A percentile compares a stretch with the other conserved stretches of the same genome.
Conservation (phyloP, 2,329 filamentous ascomycete species). For the Trichoderma pleuroti region DNA sequence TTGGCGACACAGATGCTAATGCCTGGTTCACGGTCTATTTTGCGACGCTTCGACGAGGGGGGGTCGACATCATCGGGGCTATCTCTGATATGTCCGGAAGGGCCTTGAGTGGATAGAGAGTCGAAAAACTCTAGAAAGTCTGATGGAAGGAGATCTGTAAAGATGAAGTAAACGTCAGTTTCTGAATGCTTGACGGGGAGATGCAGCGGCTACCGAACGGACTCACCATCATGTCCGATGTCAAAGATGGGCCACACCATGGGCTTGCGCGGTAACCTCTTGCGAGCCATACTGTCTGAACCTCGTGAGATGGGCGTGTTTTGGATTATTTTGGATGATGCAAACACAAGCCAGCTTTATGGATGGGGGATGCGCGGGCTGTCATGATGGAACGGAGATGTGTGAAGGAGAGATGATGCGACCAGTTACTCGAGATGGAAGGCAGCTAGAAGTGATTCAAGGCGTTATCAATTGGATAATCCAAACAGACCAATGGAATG, state of each 20-base stretch:
- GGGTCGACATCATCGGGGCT: background rate
- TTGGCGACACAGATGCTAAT: constrained; percentile 27
- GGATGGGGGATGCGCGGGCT: background rate
- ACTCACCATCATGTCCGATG: constrained; percentile 9
- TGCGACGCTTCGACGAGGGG: constrained; percentile 33
- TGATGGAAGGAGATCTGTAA: background rate
- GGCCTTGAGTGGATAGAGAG: background rate
- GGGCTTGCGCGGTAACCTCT: background rate
- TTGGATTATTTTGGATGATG: background rate
- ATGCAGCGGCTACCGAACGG: background rate
- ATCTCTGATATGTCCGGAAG: background rate
- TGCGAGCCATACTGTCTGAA: background rate
- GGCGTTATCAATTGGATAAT: constrained; percentile 6
- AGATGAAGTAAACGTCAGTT: background rate
- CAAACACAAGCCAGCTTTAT: background rate
- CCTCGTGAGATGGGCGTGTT: background rate
- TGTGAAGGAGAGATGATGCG: background rate
- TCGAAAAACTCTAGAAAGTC: background rate
- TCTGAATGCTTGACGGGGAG: background rate
- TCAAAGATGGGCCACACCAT: background rate
- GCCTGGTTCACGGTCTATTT: constrained; percentile 21
- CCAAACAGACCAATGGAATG: background rate
- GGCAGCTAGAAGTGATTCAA: background rate
- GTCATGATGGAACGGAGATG: background rate
- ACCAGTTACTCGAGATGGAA: background rate